Conservation (phyloP, 164 flowering plant genomes). For the Hamamelis virginiana region DNA sequence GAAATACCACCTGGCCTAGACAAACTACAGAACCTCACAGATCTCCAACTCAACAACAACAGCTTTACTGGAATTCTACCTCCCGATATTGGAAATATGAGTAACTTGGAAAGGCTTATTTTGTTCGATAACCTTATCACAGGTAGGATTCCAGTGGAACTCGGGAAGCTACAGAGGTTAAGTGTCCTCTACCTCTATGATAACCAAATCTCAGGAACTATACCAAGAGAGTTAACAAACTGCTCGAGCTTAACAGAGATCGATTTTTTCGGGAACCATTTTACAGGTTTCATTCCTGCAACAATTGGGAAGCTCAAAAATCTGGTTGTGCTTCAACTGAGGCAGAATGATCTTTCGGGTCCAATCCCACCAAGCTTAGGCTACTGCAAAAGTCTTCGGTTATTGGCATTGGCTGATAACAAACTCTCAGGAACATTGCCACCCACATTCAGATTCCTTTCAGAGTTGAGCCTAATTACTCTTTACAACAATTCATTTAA, state of each 20-base stretch:
- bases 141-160: slow-evolving; percentile 62
- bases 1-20: slow-evolving; percentile 49
- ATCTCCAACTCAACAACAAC: slow-evolving; percentile 78
- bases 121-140: slow-evolving; percentile 68
- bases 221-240: slow-evolving; percentile 78
- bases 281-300: slow-evolving; percentile 67
- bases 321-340: slow-evolving; percentile 65
- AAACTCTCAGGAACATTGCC: slow-evolving; percentile 74
- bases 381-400: slow-evolving; percentile 66
- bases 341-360: slow-evolving; percentile 81
- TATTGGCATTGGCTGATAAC: slow-evolving; percentile 79
- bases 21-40: slow-evolving; percentile 51
- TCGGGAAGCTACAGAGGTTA: slow-evolving; percentile 68
- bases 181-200: slow-evolving; percentile 65
- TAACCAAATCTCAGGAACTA: slow-evolving; percentile 72
- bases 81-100: slow-evolving; percentile 69
- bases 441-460: slow-evolving; percentile 62
- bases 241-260: slow-evolving; percentile 63
- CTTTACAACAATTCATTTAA: slow-evolving; percentile 90
- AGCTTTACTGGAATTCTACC: slow-evolving; percentile 73
- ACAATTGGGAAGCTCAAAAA: slow-evolving; percentile 75
- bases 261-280: slow-evolving; percentile 85
- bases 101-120: slow-evolving; percentile 46
- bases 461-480: slow-evolving; percentile 33
- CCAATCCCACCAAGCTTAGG: slow-evolving; percentile 82